Evolutionary conservation across 208 protist genomes (phyloP).

Genomic region (Eutreptiella sp.): DNA sequence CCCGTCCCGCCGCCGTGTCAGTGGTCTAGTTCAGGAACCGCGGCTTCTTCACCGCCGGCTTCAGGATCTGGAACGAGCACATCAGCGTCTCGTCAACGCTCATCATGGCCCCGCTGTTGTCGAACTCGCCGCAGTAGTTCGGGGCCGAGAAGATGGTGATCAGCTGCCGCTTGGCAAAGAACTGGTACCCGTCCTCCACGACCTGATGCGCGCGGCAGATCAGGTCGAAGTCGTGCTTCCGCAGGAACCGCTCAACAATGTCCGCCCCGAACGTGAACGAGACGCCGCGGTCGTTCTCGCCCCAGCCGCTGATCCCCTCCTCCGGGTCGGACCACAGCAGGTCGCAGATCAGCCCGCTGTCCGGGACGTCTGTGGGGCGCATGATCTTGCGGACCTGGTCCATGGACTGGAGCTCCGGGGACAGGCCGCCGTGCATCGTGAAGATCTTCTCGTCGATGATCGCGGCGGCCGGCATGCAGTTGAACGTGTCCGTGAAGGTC

Average conservation of each 20-base stretch:
- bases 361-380: constrained; percentile 95
- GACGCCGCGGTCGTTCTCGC: constrained; percentile 95
- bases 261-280: constrained; percentile 95
- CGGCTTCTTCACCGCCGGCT: constrained; percentile 15
- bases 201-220: constrained; percentile 96
- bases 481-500: constrained; percentile 90
- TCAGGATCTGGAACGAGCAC: constrained; percentile 80
- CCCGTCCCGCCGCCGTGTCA: background rate
- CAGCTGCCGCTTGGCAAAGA: constrained; percentile 97
- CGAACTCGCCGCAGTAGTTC: constrained; percentile 99
- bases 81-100: constrained; percentile 94
- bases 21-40: background rate
- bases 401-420: constrained; percentile 88
- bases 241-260: constrained; percentile 83
- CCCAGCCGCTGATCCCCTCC: constrained; percentile 85
- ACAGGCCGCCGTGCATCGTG: constrained; percentile 97
- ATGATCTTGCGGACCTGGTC: constrained; percentile 88
- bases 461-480: constrained; percentile 94
- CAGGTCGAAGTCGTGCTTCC: constrained; percentile 93
- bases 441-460: constrained; percentile 96
- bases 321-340: constrained; percentile 99
- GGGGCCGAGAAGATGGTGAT: constrained; percentile 98
- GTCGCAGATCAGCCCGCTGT: constrained; percentile 95
- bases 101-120: constrained; percentile 99
- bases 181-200: constrained; percentile 95